A percentile compares a stretch with the other conserved stretches of the same genome.
These are phyloP conservation scores for Phytopythium chamaehyphon DNA, from an alignment of 352 stramenopile species.

Conservation along the genomic window DNA sequence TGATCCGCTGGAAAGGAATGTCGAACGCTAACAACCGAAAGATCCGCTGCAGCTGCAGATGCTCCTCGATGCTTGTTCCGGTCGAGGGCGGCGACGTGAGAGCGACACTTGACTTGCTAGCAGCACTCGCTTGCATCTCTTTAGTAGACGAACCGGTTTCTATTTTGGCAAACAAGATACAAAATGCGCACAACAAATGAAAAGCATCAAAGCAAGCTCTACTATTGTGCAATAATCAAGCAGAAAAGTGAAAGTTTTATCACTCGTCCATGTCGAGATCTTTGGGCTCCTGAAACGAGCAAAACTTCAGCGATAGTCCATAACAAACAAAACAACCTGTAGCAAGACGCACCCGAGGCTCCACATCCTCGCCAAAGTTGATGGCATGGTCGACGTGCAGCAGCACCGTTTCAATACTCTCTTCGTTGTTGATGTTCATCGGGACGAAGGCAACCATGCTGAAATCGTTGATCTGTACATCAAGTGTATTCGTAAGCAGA, in stretches of 20 bases:
- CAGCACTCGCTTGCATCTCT: no score
- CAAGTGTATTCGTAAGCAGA: neutral
- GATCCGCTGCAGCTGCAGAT: constrained; percentile 67
- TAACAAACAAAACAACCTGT: constrained; percentile 5
- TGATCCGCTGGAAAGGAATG: constrained; percentile 46
- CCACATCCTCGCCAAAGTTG: constrained; percentile 96
- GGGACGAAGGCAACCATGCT: constrained; percentile 97
- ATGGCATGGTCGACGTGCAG: constrained; percentile 94
- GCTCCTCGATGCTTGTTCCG: constrained; percentile 63
- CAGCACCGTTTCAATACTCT: constrained; percentile 96
- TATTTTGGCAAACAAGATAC: no score
- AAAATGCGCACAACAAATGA: no score
- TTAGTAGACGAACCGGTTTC: no score
- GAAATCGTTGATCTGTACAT: constrained; percentile 90
- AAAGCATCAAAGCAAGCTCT: no score
- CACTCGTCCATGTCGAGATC: constrained; percentile 46
- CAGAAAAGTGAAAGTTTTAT: no score
- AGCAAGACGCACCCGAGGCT: constrained; percentile 70
- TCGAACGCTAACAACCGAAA: constrained; percentile 72
- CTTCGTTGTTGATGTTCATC: constrained; percentile 96
- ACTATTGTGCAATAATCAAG: no score
- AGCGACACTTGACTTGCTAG: neutral
- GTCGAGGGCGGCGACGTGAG: neutral
- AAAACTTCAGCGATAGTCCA: no score
- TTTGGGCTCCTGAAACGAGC: constrained; percentile 55